Percentiles rank a stretch among this genome's conserved stretches.
phyloP scores from a whole-genome alignment of 768 basidiomycete genomes.

The Lentinula sp. region DNA sequence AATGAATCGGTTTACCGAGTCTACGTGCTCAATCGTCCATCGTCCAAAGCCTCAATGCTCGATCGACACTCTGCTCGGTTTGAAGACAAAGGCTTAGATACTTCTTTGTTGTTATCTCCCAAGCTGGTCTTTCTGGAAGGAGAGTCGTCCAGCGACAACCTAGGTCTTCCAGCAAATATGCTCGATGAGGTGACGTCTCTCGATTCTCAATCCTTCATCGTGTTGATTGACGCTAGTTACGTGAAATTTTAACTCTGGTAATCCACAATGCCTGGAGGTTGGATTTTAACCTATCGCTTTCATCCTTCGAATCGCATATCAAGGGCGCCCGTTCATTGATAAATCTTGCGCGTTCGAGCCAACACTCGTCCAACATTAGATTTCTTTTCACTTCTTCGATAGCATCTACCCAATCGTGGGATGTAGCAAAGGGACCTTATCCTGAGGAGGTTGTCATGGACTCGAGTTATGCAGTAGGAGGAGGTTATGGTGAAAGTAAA shows the following conservation, averaged over 20 bases:
- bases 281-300: conserved; percentile 30
- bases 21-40: conserved; percentile 17
- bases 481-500: conserved; percentile 15
- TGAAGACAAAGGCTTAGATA: conserved; percentile 12
- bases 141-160: conserved; percentile 12
- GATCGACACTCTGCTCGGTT: conserved; percentile 17
- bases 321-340: conserved; percentile 21
- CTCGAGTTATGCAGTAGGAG: conserved; percentile 9
- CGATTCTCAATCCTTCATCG: background rate
- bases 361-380: conserved; percentile 8
- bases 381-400: conserved; percentile 24
- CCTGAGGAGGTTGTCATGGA: conserved; percentile 16
- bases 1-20: conserved; percentile 11
- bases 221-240: background rate
- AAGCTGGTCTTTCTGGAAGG: conserved; percentile 9
- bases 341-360: conserved; percentile 14
- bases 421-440: conserved; percentile 12
- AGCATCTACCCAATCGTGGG: conserved; percentile 23
- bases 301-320: conserved; percentile 28
- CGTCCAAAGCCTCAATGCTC: background rate
- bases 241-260: conserved; percentile 15
- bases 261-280: conserved; percentile 31
- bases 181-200: conserved; percentile 13
- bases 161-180: conserved; percentile 8
- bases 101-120: conserved; percentile 10